Evolutionary conservation across 129 eudicot genomes (phyloP), one percentile per base, ranked within the genome.

Genomic region (Flaveria bidentis): DNA sequence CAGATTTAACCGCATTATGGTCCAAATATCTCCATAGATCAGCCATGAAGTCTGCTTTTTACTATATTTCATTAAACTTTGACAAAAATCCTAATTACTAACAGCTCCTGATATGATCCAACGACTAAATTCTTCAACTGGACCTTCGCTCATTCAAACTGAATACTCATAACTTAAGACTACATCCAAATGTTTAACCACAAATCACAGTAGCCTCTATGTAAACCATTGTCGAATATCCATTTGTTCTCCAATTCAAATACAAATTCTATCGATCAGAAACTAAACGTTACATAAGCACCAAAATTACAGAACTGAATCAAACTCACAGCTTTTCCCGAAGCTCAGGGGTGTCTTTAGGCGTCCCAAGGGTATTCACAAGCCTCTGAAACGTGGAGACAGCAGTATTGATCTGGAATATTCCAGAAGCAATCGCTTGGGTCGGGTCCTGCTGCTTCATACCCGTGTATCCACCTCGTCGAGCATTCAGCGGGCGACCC

Each of bases 341-440:
- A 67, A 91, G 97, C 72, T 89, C 96, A 20, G 97, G 96, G 45
- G 96, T 91, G 44, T 91, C 97, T 79, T 91, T 91, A 42, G 97
- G 96, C 6, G 97, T 89, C 3, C 97, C 97, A 12, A 91, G 84
- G 77, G 97, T 85, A 69, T 91, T 91, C 26, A 91, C 92, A 3
- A 91, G 92, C 76, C 97, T 82, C 80, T 91, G 97, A 66, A 91
- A 91, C 22, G 96, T 85, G 41, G 89, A 80, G 28, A 91, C 97
- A 10, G 97, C 86, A 13, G 97, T 91, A 70, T 85, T 87, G 83
- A 91, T 88, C 91, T 91, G 97, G 83, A 91, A 91, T 30, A 91
- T 91, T 51, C 97, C 97, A 56, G 97, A 91, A 51, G 90, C 97
- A 51, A 91, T 93, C 0, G 91, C 96, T 75, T 91, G 97, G 51